These are phyloP conservation scores for Trichoderma sp. DNA, from an alignment of 2,329 filamentous ascomycete species.

Conservation along the genomic window DNA sequence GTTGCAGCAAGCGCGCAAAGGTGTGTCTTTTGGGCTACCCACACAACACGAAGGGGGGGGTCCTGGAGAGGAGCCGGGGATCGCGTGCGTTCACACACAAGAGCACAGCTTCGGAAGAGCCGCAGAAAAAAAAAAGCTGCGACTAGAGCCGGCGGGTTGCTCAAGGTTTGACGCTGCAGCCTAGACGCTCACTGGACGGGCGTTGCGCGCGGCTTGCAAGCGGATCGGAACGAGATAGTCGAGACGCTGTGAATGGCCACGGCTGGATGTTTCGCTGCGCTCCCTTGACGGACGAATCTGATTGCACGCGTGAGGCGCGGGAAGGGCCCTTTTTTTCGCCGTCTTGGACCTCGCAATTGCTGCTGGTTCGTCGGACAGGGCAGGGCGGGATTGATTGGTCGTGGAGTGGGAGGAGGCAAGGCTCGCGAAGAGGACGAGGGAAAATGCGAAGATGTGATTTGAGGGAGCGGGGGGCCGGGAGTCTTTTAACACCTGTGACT, in stretches of 20 bases:
- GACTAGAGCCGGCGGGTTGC: conserved; percentile 14
- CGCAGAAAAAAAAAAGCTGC: neutral
- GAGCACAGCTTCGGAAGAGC: neutral
- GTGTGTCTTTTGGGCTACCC: neutral
- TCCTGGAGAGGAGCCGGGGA: neutral
- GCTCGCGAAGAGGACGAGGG: conserved; percentile 44
- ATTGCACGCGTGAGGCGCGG: conserved; percentile 33
- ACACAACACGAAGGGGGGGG: conserved; percentile 6
- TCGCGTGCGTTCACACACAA: conserved; percentile 2
- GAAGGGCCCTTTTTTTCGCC: conserved; percentile 30
- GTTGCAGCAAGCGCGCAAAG: conserved; percentile 4
- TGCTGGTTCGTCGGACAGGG: conserved; percentile 32
- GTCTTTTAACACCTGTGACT: conserved; percentile 53
- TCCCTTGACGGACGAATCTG: conserved; percentile 32
- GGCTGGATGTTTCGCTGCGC: conserved; percentile 27
- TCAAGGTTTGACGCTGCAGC: conserved; percentile 21
- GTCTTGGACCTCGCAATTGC: conserved; percentile 18
- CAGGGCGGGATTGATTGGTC: conserved; percentile 56
- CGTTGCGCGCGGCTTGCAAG: conserved; percentile 27
- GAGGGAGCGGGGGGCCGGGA: conserved; percentile 50
- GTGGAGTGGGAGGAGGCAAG: conserved; percentile 43
- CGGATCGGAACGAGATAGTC: conserved; percentile 33
- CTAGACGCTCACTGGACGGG: conserved; percentile 19
- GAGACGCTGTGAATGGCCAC: conserved; percentile 35
- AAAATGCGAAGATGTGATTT: conserved; percentile 56